phyloP scores from a whole-genome alignment of 1,139 yeast species.

The Magnusiomyces ingens region DNA sequence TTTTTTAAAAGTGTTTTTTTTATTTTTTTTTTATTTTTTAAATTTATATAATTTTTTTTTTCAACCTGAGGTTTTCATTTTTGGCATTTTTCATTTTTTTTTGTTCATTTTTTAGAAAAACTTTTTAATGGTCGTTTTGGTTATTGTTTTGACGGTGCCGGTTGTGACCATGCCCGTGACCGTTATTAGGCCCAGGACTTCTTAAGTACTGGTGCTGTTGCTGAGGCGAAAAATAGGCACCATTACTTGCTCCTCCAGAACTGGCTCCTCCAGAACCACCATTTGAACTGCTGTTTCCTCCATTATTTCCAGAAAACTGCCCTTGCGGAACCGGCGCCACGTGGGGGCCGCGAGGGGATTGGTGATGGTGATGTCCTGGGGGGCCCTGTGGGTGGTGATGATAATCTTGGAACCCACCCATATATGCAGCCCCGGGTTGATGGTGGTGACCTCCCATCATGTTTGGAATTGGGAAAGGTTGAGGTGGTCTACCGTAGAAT shows the following conservation, averaged over 20 bases:
- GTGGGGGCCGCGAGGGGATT: slow-evolving; percentile 14
- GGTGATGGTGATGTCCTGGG: slow-evolving; percentile 1
- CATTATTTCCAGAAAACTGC: too few species aligned
- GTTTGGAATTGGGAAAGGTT: slow-evolving; percentile 15
- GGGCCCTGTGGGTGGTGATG: background rate
- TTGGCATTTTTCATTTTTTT: background rate
- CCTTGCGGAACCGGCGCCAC: slow-evolving; percentile 12
- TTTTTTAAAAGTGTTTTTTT: background rate
- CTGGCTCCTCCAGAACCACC: too few species aligned
- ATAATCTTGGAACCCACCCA: slow-evolving; percentile 12
- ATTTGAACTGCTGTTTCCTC: too few species aligned
- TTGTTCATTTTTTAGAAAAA: background rate
- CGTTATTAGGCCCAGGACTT: slow-evolving; percentile 5
- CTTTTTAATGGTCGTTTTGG: background rate
- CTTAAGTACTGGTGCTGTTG: slow-evolving; percentile 12
- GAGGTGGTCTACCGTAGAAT: slow-evolving; percentile 22
- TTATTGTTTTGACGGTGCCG: slow-evolving; percentile 5
- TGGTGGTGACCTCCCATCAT: slow-evolving; percentile 1
- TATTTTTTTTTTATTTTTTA: background rate
- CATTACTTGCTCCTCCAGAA: slow-evolving; percentile 1
- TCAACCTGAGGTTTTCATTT: background rate
- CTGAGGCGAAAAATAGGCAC: slow-evolving; percentile 10
- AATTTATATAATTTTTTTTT: background rate
- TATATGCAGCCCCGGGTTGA: background rate
- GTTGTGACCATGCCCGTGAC: background rate